A percentile compares a stretch with the other conserved stretches of the same genome.
phyloP scores from a whole-genome alignment of 306 rosid species.

The Castanopsis chinensis region DNA sequence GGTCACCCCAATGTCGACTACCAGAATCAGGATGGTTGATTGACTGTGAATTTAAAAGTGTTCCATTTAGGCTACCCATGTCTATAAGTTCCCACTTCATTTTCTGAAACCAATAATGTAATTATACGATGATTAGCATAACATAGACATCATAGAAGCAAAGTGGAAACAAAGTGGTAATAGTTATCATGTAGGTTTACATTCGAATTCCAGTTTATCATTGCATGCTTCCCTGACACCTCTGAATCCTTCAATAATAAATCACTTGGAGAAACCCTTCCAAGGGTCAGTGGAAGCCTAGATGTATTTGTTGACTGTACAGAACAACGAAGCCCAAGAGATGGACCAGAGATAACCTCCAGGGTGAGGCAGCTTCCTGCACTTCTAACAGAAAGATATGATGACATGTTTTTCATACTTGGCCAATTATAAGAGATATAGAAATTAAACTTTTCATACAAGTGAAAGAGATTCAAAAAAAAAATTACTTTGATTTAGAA shows the following conservation, averaged over 20 bases:
- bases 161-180: conserved; percentile 24
- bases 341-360: conserved; percentile 94
- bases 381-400: conserved; percentile 71
- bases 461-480: conserved; percentile 20
- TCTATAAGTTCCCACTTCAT: conserved; percentile 96
- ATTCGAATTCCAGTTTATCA: conserved; percentile 79
- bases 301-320: conserved; percentile 54
- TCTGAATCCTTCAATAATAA: conserved; percentile 72
- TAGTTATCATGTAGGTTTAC: conserved; percentile 40
- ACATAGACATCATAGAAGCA: conserved; percentile 15
- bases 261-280: conserved; percentile 87
- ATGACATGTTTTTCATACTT: conserved; percentile 46
- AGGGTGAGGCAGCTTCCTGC: conserved; percentile 93
- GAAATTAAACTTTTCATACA: conserved; percentile 1
- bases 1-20: conserved; percentile 80
- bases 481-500: conserved; percentile 74
- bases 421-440: conserved; percentile 20
- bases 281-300: conserved; percentile 68
- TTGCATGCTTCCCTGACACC: conserved; percentile 94
- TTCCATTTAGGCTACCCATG: conserved; percentile 97
- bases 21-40: conserved; percentile 67
- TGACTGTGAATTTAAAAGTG: conserved; percentile 67
- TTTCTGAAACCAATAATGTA: conserved; percentile 50
- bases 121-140: conserved; percentile 20
- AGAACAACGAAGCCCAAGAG: conserved; percentile 55